Evolutionary conservation across 345 rosid species (phyloP), one percentile per base, ranked within the genome.

Genomic region (Dimocarpus longan): DNA sequence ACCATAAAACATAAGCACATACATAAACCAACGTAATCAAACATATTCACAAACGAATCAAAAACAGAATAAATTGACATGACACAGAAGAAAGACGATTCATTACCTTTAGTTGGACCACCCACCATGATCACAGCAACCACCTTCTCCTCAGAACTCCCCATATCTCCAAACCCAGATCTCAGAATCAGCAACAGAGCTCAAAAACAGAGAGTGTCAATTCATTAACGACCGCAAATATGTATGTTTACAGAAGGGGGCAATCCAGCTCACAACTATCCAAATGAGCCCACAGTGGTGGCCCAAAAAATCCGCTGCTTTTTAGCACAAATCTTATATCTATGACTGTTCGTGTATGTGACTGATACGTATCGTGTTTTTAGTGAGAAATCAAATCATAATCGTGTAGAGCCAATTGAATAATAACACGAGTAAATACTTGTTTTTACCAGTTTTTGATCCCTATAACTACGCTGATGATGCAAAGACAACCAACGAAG

Each of bases 91-190:
- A 19, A 19, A 40, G 9, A 19, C 69, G 39, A 9, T 68, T 15
- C 76, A 39, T 70, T 83, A 95, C 99, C 98, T 95, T 95, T 95
- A 73, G 99, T 95, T 11, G 99, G 99, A 44, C 99, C 99, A 77
- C 98, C 98, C 80, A 95, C 99, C 98, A 95, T 92, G 88, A 93
- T 95, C 74, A 95, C 96, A 84, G 99, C 99, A 67, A 95, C 95
- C 68, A 91, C 93, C 79, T 85, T 92, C 86, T 89, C 98, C 43
- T 88, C 96, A 7, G 93, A 85, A 83, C 89, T 83, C 63, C 89
- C 91, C 97, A 93, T 92, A 76, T 78, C 76, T 52, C 42, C 19
- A 80, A 79, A 74, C 79, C 80, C 89, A 88, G 91, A 89, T 87
- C 91, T 81, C 71, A 44, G 76, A 81, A 76, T 28, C 12, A 57